Evolutionary conservation across 441 rosid species (phyloP).

Genomic region (Erodium moschatum): DNA sequence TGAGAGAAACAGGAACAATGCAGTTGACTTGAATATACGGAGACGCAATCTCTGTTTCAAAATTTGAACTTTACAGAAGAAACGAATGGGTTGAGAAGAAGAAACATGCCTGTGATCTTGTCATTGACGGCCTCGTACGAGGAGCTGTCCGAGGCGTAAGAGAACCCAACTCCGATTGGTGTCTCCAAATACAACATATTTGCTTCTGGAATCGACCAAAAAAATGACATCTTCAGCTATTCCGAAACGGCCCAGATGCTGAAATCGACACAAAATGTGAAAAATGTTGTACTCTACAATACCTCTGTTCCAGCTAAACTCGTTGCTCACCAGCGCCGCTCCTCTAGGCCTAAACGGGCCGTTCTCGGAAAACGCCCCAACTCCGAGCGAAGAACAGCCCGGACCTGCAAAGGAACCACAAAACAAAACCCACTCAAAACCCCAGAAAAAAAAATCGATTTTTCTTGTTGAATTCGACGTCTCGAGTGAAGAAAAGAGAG

Average conservation of each 20-base stretch:
- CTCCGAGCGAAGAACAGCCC: conserved; percentile 90
- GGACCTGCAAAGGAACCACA: conserved; percentile 45
- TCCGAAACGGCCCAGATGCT: background rate
- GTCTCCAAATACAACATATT: conserved; percentile 89
- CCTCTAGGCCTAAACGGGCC: conserved; percentile 96
- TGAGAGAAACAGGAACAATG: conserved; percentile 18
- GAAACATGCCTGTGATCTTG: conserved; percentile 56
- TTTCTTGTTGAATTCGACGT: background rate
- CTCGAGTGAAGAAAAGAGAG: background rate
- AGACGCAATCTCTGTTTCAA: background rate
- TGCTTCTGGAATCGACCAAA: conserved; percentile 53
- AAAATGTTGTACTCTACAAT: no score
- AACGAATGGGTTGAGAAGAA: no score
- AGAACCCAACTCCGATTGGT: conserved; percentile 96
- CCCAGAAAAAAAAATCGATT: conserved; percentile 2
- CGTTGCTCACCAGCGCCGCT: conserved; percentile 51
- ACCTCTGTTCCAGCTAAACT: conserved; percentile 88
- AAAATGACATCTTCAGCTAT: background rate
- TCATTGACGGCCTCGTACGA: conserved; percentile 61
- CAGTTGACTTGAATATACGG: conserved; percentile 27
- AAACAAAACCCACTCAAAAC: background rate
- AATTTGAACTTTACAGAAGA: conserved; percentile 22
- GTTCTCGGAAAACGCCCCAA: conserved; percentile 89
- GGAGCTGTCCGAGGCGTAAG: conserved; percentile 65
- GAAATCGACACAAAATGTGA: background rate